Base-by-base conservation (phyloP, 176 grass and related monocot species). In the Themeda triandra region DNA sequence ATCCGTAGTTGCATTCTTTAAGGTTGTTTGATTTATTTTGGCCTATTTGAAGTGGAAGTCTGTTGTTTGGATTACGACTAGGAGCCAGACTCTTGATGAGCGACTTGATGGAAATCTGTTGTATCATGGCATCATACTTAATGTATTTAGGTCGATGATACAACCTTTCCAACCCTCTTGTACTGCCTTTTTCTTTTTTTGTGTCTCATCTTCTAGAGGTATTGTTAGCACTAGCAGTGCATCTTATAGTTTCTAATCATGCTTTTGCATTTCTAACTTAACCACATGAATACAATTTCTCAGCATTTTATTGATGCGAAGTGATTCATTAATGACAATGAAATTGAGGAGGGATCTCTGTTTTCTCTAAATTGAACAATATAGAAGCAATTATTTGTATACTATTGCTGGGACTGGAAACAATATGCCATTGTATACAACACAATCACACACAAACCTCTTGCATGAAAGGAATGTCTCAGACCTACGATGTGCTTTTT, bases 31-130 rank as follows among this genome's bases (percentile, higher is more conserved):
- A 59, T 83, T 79, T 59, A 48, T 71, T 72, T 56, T 58, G 39
- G 2, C 30, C 18, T 73, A 29, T 58, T 83, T 35, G 29, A 83
- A 97, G 92, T 75, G 92, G 32, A 97, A 97, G 69, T 87, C 86
- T 77, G 88, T 92, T 64, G 71, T 92, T 35, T 5, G 33, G 33
- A 35, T 35, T 35, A 35, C 33, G 6, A 35, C 33, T 35, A 5
- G 95, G 66, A 97, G 92, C 65, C 90, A 92, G 77, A 88, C 92
- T 19, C 85, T 94, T 33, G 95, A 97, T 58, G 90, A 97, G 70
- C 80, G 92, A 40, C 88, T 97, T 74, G 90, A 92, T 21, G 88
- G 94, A 21, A 76, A 23, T 58, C 71, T 77, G 31, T 79, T 82
- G 32, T 53, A 54, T 80, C 28, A 78, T 70, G 51, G 44, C 39